These are phyloP conservation scores for Leptodontidium sp. DNA, from an alignment of 2,329 filamentous ascomycete species.

Conservation along the genomic window DNA sequence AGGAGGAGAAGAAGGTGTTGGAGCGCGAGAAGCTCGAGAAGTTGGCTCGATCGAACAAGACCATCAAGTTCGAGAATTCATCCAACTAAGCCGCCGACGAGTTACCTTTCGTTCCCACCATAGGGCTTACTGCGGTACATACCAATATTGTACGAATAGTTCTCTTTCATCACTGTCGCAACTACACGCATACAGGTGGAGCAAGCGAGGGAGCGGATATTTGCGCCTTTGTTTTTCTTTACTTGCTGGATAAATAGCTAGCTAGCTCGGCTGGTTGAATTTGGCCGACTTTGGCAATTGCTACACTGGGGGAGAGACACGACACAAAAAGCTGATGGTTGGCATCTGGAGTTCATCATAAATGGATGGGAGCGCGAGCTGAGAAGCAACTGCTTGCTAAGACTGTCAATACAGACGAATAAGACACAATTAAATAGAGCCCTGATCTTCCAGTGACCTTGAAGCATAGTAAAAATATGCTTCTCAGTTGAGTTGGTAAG, in stretches of 20 bases:
- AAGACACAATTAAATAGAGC: neutral
- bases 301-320: neutral
- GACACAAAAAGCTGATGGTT: neutral
- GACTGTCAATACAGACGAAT: slow-evolving; percentile 4
- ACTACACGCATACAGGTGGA: slow-evolving; percentile 5
- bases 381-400: neutral
- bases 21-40: slow-evolving; percentile 8
- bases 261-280: neutral
- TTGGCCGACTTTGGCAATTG: neutral
- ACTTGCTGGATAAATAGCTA: neutral
- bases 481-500: no score
- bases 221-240: neutral
- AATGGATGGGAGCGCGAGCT: neutral
- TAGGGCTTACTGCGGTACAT: neutral
- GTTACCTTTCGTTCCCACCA: neutral
- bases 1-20: slow-evolving; percentile 27
- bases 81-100: neutral
- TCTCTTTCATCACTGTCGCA: neutral
- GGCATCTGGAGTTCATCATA: slow-evolving; percentile 9
- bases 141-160: slow-evolving; percentile 11
- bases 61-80: slow-evolving; percentile 16
- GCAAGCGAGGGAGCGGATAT: neutral
- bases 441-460: neutral
- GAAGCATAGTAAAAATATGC: neutral
- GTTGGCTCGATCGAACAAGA: neutral